phyloP scores from a whole-genome alignment of 305 asterid genomes.

The Ilex paraguariensis region DNA sequence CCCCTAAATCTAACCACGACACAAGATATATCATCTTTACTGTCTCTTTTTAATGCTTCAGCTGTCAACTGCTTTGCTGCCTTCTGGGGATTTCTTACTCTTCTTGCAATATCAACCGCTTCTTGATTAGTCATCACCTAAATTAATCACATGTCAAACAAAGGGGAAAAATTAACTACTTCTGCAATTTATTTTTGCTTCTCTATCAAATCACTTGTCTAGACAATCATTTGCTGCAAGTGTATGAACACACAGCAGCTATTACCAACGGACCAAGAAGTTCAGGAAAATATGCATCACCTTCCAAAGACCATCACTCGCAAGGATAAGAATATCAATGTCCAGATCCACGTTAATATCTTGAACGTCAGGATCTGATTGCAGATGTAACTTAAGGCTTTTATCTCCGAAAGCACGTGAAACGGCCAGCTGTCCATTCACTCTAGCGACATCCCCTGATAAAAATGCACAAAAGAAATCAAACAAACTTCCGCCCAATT shows the following conservation, averaged over 20 bases:
- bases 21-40: conserved; percentile 41
- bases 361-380: conserved; percentile 35
- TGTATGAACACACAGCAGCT: too few relatives aligned
- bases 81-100: conserved; percentile 25
- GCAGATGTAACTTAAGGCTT: conserved; percentile 35
- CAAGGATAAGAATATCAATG: conserved; percentile 34
- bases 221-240: too few relatives aligned
- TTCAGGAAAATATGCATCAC: conserved; percentile 10
- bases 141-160: not conserved
- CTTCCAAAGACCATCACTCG: conserved; percentile 44
- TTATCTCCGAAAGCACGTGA: conserved; percentile 45
- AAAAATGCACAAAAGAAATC: conserved; percentile 2
- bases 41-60: conserved; percentile 33
- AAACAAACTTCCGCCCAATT: too few relatives aligned
- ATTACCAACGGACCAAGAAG: not conserved
- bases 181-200: too few relatives aligned
- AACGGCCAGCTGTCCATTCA: conserved; percentile 42
- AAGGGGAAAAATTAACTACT: too few relatives aligned
- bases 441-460: conserved; percentile 39
- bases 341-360: conserved; percentile 22
- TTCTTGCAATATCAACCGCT: conserved; percentile 28
- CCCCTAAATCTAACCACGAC: conserved; percentile 25
- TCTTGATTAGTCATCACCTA: conserved; percentile 41
- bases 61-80: conserved; percentile 28
- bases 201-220: too few relatives aligned